A percentile compares a stretch with the other conserved stretches of the same genome.
These are phyloP conservation scores for Russula abietina DNA, from an alignment of 768 basidiomycete genomes.

Conservation along the genomic window DNA sequence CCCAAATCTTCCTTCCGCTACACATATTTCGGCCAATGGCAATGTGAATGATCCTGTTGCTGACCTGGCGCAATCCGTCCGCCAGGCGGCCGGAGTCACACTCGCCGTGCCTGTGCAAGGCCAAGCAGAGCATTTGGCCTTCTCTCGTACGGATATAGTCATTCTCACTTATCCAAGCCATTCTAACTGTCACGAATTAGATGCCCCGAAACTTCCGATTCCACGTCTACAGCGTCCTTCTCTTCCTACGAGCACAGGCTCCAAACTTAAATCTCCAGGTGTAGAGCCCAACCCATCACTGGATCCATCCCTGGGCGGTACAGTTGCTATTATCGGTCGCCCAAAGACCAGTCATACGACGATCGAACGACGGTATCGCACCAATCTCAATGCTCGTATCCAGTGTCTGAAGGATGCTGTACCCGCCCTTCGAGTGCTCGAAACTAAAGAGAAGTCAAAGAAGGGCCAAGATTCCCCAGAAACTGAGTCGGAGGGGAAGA, in stretches of 20 bases:
- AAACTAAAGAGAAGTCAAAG: constrained; percentile 42
- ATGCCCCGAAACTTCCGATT: constrained; percentile 38
- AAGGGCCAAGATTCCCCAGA: constrained; percentile 14
- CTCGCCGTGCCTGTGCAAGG: constrained; percentile 36
- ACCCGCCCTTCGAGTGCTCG: constrained; percentile 75
- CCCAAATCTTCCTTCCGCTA: constrained; percentile 37
- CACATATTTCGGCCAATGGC: constrained; percentile 28
- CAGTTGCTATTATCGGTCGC: constrained; percentile 33
- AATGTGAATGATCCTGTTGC: constrained; percentile 29
- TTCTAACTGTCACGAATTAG: constrained; percentile 4
- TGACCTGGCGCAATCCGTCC: constrained; percentile 36
- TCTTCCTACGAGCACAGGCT: constrained; percentile 34
- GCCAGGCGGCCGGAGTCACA: constrained; percentile 36
- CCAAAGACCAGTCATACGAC: constrained; percentile 89
- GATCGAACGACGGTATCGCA: constrained; percentile 83
- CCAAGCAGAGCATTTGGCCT: constrained; percentile 32
- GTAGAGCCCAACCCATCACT: constrained; percentile 20
- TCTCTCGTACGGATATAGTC: constrained; percentile 19
- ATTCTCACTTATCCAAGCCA: not conserved
- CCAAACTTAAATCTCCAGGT: constrained; percentile 24
- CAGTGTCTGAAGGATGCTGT: constrained; percentile 74
- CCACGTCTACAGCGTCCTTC: constrained; percentile 46
- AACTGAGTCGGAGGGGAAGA: not conserved
- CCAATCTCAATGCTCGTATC: constrained; percentile 83
- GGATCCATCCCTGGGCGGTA: constrained; percentile 22